These are phyloP conservation scores for Metarhizium rileyi DNA, from an alignment of 2,329 filamentous ascomycete species.

Conservation along the genomic window DNA sequence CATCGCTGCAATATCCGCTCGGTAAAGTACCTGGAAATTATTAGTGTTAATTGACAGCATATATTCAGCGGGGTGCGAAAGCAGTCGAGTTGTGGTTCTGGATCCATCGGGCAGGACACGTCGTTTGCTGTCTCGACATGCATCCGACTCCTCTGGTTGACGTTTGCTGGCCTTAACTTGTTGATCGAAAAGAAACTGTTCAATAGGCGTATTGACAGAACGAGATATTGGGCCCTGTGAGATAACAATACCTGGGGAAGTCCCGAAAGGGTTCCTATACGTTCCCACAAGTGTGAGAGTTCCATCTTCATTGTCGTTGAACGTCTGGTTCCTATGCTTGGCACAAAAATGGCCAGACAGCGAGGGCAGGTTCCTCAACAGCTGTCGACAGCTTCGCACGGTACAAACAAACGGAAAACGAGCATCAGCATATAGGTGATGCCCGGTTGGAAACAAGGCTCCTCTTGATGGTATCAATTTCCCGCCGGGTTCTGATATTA, in stretches of 20 bases:
- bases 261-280: slow-evolving; percentile 14
- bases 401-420: slow-evolving; percentile 24
- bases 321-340: slow-evolving; percentile 15
- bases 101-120: neutral
- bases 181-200: neutral
- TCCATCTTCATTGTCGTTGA: slow-evolving; percentile 33
- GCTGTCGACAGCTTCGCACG: slow-evolving; percentile 24
- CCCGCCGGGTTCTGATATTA: neutral
- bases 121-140: neutral
- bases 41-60: too few species aligned
- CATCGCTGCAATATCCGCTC: slow-evolving; percentile 17
- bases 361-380: slow-evolving; percentile 15
- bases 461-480: slow-evolving; percentile 12
- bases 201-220: slow-evolving; percentile 5
- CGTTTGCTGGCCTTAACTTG: neutral
- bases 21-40: neutral
- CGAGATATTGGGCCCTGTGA: slow-evolving; percentile 16
- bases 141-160: neutral
- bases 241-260: slow-evolving; percentile 19
- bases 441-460: slow-evolving; percentile 22
- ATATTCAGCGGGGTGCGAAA: too few species aligned
- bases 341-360: slow-evolving; percentile 19
- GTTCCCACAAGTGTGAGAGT: slow-evolving; percentile 22
- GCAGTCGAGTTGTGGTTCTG: too few species aligned
- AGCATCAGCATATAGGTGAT: slow-evolving; percentile 17